Evolutionary conservation across 106 monocot species (phyloP).

Genomic region (Triglochin maritima): DNA sequence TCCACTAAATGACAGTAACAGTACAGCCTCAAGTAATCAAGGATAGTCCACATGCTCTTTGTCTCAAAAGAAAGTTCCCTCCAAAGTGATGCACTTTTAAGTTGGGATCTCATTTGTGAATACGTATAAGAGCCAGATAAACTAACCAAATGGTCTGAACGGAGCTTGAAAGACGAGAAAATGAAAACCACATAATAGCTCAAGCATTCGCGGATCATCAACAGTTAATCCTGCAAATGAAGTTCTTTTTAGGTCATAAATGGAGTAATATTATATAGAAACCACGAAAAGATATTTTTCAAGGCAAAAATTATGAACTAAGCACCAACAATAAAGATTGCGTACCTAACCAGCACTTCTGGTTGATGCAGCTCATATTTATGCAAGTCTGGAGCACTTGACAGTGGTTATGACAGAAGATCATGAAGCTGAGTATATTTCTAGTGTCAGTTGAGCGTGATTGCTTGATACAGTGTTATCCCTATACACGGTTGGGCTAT

Average conservation of each 20-base stretch:
- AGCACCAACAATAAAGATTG: neutral
- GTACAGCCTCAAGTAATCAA: slow-evolving; percentile 82
- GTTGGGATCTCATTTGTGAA: slow-evolving; percentile 66
- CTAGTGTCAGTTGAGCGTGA: neutral
- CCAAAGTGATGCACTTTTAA: slow-evolving; percentile 70
- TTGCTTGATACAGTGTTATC: too few relatives aligned
- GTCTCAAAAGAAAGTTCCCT: slow-evolving; percentile 94
- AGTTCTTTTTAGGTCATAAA: neutral
- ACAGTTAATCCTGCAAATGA: slow-evolving; percentile 48
- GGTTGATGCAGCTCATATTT: slow-evolving; percentile 41
- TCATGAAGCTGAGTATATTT: neutral
- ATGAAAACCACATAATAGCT: slow-evolving; percentile 94
- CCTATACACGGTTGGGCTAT: too few relatives aligned
- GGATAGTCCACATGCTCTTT: slow-evolving; percentile 89
- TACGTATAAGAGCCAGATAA: slow-evolving; percentile 61
- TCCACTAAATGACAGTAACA: slow-evolving; percentile 87
- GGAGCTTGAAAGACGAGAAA: slow-evolving; percentile 81
- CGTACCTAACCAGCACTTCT: slow-evolving; percentile 93
- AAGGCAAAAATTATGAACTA: neutral
- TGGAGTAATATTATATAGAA: neutral
- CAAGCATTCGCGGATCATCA: slow-evolving; percentile 84
- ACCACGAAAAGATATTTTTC: neutral
- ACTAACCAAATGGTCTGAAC: slow-evolving; percentile 58
- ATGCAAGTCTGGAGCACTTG: slow-evolving; percentile 26
- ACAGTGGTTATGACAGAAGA: slow-evolving; percentile 25